Evolutionary conservation across 768 basidiomycete genomes (phyloP), one percentile per base, ranked within the genome.

Genomic region (Tylopilus sp.): DNA sequence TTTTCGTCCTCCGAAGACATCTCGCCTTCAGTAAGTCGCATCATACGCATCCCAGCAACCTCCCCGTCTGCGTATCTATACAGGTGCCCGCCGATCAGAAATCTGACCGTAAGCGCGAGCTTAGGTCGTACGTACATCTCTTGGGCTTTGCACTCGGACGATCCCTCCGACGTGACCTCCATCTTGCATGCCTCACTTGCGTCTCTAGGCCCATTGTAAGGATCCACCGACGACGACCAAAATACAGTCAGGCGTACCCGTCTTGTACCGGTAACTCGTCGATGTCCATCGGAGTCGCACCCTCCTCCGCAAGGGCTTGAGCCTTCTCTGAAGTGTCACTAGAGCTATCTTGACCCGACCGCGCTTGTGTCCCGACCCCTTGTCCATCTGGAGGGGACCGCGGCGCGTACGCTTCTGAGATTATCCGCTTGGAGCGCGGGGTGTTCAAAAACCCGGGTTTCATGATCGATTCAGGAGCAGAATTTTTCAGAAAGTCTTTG

Each of bases 371-470:
- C 28, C 28, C 28, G 6, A 7, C 12, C 9, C 31, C 31, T 13
- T 11, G 31, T 13, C 13, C 12, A 3, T 35, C 6, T n/a, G 43
- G 28, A 42, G 30, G 36, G 5, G 42, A 0, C 2, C 1, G 6
- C 2, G 49, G 47, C 6, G 47, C 18, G 21, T 50, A 38, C 36
- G 38, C 51, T 44, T 57, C 48, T 3, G 47, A 52, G 22, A 61
- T 49, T 10, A 36, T 43, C 12, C 22, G 39, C 36, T 62, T 59
- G 31, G 44, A 53, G 17, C 50, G 55, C 0, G 44, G 0, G 2
- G 51, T 49, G 26, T 61, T 61, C 26, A 59, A 28, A 28, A 68
- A 59, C 0, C 61, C 63, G 4, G 61, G 63, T 36, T 59, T 59
- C 65, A 66, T 35, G 33, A 13, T 67, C 21, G 39, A 31, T 13